These are phyloP conservation scores for Phytophthora sp. DNA, from an alignment of 352 stramenopile species.

Conservation along the genomic window DNA sequence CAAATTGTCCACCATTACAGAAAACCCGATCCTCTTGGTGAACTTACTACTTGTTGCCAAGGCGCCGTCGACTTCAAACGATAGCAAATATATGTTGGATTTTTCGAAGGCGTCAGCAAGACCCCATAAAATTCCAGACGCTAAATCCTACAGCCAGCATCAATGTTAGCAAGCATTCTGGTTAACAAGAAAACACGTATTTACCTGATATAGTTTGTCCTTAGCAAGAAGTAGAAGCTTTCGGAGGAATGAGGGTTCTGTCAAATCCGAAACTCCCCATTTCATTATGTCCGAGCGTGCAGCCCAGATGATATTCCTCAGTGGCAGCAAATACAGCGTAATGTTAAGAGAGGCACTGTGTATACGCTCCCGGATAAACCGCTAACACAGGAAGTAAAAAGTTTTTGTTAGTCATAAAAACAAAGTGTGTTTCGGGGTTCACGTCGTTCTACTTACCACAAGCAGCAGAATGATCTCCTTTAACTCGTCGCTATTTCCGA, in stretches of 20 bases:
- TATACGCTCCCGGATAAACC: conserved; percentile 23
- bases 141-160: conserved; percentile 14
- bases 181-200: neutral
- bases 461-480: conserved; percentile 21
- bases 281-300: conserved; percentile 12
- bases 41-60: conserved; percentile 7
- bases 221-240: conserved; percentile 25
- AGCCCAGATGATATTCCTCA: conserved; percentile 33
- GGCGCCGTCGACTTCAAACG: conserved; percentile 30
- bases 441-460: conserved; percentile 12
- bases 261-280: conserved; percentile 25
- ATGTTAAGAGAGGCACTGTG: conserved; percentile 10
- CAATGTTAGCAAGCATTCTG: neutral
- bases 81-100: conserved; percentile 20
- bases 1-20: conserved; percentile 27
- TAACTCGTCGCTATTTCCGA: conserved; percentile 27
- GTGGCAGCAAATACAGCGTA: conserved; percentile 23
- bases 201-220: conserved; percentile 25
- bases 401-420: neutral
- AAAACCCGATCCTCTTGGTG: conserved; percentile 23
- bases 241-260: conserved; percentile 21
- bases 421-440: neutral
- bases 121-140: conserved; percentile 30
- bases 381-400: conserved; percentile 6
- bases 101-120: conserved; percentile 31